Conservation (phyloP, 2,329 filamentous ascomycete species). For the Aspergillus sergii region DNA sequence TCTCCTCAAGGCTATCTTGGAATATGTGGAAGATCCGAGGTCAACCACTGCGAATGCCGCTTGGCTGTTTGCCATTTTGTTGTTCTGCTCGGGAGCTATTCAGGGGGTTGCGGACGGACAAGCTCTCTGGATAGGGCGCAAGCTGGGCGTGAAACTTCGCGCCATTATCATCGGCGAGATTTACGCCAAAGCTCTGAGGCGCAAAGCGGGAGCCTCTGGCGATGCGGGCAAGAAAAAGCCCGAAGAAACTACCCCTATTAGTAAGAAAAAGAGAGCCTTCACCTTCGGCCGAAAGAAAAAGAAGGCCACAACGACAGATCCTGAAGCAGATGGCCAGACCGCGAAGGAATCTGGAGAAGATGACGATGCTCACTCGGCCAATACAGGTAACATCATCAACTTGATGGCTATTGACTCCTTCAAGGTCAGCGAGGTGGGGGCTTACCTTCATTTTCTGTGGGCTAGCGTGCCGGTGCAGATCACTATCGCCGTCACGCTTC, state of each 20-base stretch:
- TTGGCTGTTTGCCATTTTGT: slow-evolving; percentile 91
- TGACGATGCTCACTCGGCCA: slow-evolving; percentile 73
- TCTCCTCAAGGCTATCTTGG: slow-evolving; percentile 84
- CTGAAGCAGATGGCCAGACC: slow-evolving; percentile 19
- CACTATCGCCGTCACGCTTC: slow-evolving; percentile 73
- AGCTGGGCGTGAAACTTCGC: slow-evolving; percentile 88
- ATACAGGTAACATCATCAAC: slow-evolving; percentile 97
- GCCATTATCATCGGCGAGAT: slow-evolving; percentile 97
- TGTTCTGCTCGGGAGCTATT: slow-evolving; percentile 79
- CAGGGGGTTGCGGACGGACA: slow-evolving; percentile 83
- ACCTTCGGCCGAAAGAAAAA: slow-evolving; percentile 63
- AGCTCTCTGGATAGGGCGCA: slow-evolving; percentile 89
- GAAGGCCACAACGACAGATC: slow-evolving; percentile 27
- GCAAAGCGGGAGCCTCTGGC: slow-evolving; percentile 78
- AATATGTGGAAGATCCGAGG: slow-evolving; percentile 86
- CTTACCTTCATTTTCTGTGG: slow-evolving; percentile 95
- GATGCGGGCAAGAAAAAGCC: slow-evolving; percentile 72
- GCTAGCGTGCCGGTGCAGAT: slow-evolving; percentile 89
- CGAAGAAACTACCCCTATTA: slow-evolving; percentile 42
- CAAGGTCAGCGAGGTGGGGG: slow-evolving; percentile 93
- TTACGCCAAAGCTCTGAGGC: slow-evolving; percentile 90
- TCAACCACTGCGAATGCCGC: slow-evolving; percentile 79
- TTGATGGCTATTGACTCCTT: slow-evolving; percentile 99
- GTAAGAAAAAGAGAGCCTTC: slow-evolving; percentile 50
- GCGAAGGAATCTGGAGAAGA: slow-evolving; percentile 30